Percentiles rank a stretch among this genome's conserved stretches.
Evolutionary conservation across 257 asterid genomes (phyloP).

Genomic region (Solanum pimpinellifolium): DNA sequence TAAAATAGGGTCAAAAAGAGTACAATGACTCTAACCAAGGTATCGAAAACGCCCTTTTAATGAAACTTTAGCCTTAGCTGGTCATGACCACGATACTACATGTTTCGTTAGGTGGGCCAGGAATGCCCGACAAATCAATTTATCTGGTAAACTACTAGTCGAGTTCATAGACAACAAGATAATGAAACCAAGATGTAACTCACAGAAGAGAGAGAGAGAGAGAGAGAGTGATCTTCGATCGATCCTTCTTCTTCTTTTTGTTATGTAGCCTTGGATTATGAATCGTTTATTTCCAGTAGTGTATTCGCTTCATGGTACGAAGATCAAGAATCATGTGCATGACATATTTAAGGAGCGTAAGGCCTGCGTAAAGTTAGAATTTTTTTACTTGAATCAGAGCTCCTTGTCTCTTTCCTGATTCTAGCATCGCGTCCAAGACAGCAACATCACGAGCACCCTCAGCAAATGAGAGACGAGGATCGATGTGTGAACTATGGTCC

Average conservation of each 20-base stretch:
- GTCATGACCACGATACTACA: neutral
- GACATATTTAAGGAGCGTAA: neutral
- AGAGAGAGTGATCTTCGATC: neutral
- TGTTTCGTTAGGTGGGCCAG: neutral
- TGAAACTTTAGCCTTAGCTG: neutral
- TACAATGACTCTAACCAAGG: neutral
- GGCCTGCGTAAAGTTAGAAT: slow-evolving; percentile 17
- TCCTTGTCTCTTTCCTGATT: slow-evolving; percentile 66
- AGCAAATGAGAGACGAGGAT: slow-evolving; percentile 51
- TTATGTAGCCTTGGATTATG: neutral
- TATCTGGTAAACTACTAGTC: neutral
- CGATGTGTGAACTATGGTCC: slow-evolving; percentile 34
- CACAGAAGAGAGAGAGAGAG: neutral
- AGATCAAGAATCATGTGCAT: neutral
- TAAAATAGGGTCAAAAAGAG: neutral
- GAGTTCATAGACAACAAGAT: neutral
- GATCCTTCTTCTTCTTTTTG: neutral
- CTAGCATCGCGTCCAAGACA: slow-evolving; percentile 84
- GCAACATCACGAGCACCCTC: slow-evolving; percentile 93
- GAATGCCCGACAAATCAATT: neutral
- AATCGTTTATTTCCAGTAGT: neutral
- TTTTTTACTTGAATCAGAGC: slow-evolving; percentile 47
- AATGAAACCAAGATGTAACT: neutral
- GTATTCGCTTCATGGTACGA: neutral
- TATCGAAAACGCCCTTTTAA: neutral